phyloP scores from a whole-genome alignment of 208 protist genomes.

The Wallacemonas collosoma region DNA sequence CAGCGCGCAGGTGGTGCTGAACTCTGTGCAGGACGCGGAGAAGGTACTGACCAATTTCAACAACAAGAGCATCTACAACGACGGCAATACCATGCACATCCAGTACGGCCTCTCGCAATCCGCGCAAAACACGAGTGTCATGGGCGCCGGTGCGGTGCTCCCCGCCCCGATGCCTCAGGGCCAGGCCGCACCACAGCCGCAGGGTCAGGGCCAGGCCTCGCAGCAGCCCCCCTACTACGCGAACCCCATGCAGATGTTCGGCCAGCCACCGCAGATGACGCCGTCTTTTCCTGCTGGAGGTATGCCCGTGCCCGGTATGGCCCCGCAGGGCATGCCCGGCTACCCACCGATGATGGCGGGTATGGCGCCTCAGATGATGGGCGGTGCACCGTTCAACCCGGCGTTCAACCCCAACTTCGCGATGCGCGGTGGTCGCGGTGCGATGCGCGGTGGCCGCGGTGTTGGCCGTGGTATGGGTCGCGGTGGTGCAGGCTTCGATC shows the following conservation, averaged over 20 bases:
- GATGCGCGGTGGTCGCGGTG: constrained; percentile 1
- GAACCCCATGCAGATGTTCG: background rate
- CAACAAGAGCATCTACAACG: constrained; percentile 89
- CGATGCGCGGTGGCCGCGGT: constrained; percentile 14
- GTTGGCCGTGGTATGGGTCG: constrained; percentile 25
- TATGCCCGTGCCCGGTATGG: constrained; percentile 6
- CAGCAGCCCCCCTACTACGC: constrained; percentile 23
- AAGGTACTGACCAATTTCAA: constrained; percentile 70
- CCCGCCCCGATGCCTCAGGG: constrained; percentile 21
- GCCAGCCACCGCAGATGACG: constrained; percentile 22
- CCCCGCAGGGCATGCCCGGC: constrained; percentile 7
- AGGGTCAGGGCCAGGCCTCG: background rate
- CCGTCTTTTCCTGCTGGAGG: constrained; percentile 8
- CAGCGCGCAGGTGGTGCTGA: constrained; percentile 72
- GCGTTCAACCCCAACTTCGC: constrained; percentile 48
- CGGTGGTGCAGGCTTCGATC: constrained; percentile 34
- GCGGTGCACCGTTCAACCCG: constrained; percentile 19
- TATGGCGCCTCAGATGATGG: constrained; percentile 24
- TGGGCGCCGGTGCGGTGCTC: constrained; percentile 14
- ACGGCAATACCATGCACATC: constrained; percentile 88
- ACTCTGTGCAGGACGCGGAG: constrained; percentile 46
- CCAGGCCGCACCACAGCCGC: constrained; percentile 22
- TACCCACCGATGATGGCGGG: constrained; percentile 16
- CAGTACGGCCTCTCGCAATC: constrained; percentile 46
- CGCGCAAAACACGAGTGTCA: constrained; percentile 9